Percentiles rank a stretch among this genome's conserved stretches.
Evolutionary conservation across 805 yeast genomes (phyloP).

Genomic region (Clavispora fructus): DNA sequence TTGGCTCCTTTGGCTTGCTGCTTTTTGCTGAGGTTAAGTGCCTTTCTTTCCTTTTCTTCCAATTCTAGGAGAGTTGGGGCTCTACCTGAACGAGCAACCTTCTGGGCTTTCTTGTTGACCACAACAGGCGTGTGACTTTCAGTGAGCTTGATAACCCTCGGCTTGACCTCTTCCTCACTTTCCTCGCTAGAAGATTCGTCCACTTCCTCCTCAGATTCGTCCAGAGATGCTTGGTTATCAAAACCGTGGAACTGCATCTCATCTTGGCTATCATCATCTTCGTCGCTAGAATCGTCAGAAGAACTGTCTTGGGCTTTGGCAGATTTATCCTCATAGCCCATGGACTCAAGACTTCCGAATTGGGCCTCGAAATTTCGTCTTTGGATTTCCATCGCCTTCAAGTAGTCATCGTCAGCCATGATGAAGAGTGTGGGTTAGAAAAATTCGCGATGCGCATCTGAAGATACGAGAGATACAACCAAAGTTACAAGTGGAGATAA

Average conservation of each 20-base stretch:
- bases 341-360: conserved; percentile 52
- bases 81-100: conserved; percentile 54
- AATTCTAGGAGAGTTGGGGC: conserved; percentile 43
- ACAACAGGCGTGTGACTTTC: conserved; percentile 25
- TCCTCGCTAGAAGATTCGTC: conserved; percentile 6
- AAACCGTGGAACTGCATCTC: conserved; percentile 5
- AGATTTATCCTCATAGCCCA: conserved; percentile 44
- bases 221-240: conserved; percentile 2
- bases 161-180: conserved; percentile 17
- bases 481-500: not conserved
- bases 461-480: not conserved
- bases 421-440: not conserved
- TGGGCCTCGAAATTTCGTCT: conserved; percentile 58
- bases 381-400: conserved; percentile 44
- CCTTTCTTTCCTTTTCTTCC: conserved; percentile 20
- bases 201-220: conserved; percentile 7
- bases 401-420: conserved; percentile 28
- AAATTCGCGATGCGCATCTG: conserved; percentile 1
- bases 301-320: not conserved
- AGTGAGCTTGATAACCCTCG: conserved; percentile 46
- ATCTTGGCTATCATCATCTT: conserved; percentile 3
- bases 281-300: conserved; percentile 4
- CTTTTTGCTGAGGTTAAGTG: conserved; percentile 26
- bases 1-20: conserved; percentile 31
- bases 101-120: conserved; percentile 43